Percentiles rank a stretch among this genome's conserved stretches.
phyloP scores from a whole-genome alignment of 2,329 filamentous ascomycete species.

The Fusarium siculi region DNA sequence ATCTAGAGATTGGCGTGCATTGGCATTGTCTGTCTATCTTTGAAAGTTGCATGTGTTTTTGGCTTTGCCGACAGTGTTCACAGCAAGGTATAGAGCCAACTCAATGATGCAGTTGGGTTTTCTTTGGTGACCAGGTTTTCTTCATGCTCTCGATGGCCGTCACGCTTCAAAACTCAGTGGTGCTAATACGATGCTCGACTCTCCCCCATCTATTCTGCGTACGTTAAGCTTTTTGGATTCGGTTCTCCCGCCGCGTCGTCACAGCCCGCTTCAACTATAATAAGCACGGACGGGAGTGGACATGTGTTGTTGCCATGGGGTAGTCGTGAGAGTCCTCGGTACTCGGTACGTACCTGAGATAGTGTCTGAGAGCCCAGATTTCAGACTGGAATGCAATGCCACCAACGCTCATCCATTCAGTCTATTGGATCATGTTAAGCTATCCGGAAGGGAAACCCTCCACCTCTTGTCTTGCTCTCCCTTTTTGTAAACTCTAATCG shows the following conservation, averaged over 20 bases:
- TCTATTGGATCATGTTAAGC: background rate
- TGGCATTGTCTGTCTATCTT: background rate
- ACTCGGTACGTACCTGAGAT: constrained; percentile 8
- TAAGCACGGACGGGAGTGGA: background rate
- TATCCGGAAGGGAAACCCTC: background rate
- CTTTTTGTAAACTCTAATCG: background rate
- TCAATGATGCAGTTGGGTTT: background rate
- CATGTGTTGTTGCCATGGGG: background rate
- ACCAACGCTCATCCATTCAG: constrained; percentile 7
- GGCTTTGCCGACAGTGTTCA: background rate
- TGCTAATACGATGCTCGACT: background rate
- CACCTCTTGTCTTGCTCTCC: background rate
- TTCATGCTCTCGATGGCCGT: background rate
- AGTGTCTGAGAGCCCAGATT: constrained; percentile 20
- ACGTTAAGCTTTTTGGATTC: background rate
- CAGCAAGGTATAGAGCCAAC: background rate
- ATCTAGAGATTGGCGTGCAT: background rate
- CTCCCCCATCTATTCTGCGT: background rate
- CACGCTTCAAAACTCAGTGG: background rate
- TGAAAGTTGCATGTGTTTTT: background rate
- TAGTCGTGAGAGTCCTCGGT: constrained; percentile 6
- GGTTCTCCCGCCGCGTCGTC: constrained; percentile 1
- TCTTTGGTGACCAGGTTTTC: background rate
- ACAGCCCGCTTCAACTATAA: background rate
- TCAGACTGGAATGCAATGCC: background rate